Percentiles rank a stretch among this genome's conserved stretches.
Evolutionary conservation across 495 filamentous ascomycete genomes (phyloP).

Genomic region (Daldinia caldariorum): DNA sequence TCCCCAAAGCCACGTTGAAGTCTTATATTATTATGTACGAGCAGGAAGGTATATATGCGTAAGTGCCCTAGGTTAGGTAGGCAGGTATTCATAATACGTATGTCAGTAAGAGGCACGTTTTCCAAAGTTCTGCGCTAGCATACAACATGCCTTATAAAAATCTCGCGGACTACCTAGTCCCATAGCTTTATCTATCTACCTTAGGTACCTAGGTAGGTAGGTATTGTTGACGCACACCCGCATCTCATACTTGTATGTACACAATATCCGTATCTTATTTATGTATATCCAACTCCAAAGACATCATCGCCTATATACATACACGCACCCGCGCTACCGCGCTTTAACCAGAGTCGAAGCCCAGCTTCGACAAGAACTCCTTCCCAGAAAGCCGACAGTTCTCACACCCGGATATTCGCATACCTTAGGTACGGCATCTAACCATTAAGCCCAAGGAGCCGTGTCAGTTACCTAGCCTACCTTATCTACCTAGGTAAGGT

Average conservation of each 20-base stretch:
- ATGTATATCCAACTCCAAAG: slow-evolving; percentile 19
- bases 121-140: too few species aligned
- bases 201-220: too few species aligned
- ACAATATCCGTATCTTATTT: not conserved
- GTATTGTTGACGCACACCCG: not conserved
- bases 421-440: not conserved
- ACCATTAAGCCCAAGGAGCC: slow-evolving; percentile 14
- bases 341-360: slow-evolving; percentile 19
- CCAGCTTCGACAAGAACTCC: slow-evolving; percentile 17
- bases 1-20: not conserved
- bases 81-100: too few species aligned
- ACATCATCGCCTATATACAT: slow-evolving; percentile 3
- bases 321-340: not conserved
- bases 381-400: slow-evolving; percentile 9
- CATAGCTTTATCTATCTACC: not conserved
- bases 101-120: too few species aligned
- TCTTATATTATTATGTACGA: not conserved
- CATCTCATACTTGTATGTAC: not conserved
- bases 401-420: slow-evolving; percentile 8
- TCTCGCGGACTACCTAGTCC: too few species aligned
- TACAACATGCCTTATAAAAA: too few species aligned
- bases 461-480: not conserved
- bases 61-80: too few species aligned
- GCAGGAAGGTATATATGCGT: too few species aligned
- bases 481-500: not conserved